phyloP scores from a whole-genome alignment of 306 rosid species.

The Alnus glutinosa region DNA sequence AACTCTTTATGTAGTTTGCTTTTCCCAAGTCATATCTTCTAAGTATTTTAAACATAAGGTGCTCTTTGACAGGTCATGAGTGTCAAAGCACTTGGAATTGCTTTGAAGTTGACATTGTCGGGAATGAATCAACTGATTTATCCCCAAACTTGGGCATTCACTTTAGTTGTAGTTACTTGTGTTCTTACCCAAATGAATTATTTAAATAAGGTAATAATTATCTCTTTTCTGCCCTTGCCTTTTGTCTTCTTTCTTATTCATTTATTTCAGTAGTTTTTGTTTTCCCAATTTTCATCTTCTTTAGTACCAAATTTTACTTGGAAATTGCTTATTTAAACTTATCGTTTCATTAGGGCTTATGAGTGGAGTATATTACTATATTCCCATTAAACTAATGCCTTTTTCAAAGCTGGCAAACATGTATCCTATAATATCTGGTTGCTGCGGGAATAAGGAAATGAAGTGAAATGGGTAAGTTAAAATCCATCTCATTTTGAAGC shows the following conservation, averaged over 20 bases:
- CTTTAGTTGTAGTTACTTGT: constrained; percentile 75
- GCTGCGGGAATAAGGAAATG: background rate
- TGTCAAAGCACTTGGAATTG: constrained; percentile 98
- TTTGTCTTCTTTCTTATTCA: background rate
- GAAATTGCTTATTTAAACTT: background rate
- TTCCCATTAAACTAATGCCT: background rate
- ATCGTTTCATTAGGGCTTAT: background rate
- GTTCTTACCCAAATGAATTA: constrained; percentile 99
- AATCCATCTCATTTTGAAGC: background rate
- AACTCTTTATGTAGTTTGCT: constrained; percentile 11
- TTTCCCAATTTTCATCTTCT: constrained; percentile 1
- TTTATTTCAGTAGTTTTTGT: constrained; percentile 25
- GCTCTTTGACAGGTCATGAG: constrained; percentile 88
- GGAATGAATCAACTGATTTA: constrained; percentile 92
- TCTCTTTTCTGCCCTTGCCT: background rate
- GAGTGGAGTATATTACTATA: background rate
- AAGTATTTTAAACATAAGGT: constrained; percentile 27
- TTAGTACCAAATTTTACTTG: background rate
- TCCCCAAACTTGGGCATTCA: constrained; percentile 95
- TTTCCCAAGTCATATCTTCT: constrained; percentile 17
- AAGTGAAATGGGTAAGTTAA: background rate
- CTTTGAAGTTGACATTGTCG: constrained; percentile 85
- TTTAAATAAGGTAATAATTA: constrained; percentile 73
- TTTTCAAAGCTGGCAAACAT: background rate
- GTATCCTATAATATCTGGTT: background rate